Conservation (phyloP, 2,329 filamentous ascomycete species). For the Rachicladosporium sp. region DNA sequence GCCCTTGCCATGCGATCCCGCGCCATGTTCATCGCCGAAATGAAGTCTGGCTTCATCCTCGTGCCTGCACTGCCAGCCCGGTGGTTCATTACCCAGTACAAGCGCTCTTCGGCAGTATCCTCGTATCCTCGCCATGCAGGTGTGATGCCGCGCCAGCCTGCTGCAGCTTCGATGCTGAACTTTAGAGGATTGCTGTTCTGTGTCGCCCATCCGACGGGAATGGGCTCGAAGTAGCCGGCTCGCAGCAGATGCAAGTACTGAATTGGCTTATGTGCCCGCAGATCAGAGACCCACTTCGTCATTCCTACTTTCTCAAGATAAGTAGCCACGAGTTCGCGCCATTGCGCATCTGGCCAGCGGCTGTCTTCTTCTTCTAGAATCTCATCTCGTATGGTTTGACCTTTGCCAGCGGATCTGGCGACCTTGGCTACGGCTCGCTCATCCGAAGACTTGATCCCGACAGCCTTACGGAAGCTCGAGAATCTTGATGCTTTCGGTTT, state of each 20-base stretch:
- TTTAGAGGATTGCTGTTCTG: constrained; percentile 32
- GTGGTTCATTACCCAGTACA: constrained; percentile 40
- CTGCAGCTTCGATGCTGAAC: constrained; percentile 31
- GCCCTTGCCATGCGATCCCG: constrained; percentile 31
- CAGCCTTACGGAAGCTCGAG: constrained; percentile 18
- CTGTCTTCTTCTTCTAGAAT: constrained; percentile 34
- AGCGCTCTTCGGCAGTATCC: constrained; percentile 36
- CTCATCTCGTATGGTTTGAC: constrained; percentile 19
- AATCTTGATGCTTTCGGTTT: too few species aligned
- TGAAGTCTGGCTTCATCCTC: constrained; percentile 32
- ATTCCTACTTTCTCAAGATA: constrained; percentile 36
- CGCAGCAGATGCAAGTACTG: constrained; percentile 31
- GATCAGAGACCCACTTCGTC: constrained; percentile 25
- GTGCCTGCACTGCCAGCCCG: constrained; percentile 25
- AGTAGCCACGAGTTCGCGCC: constrained; percentile 25
- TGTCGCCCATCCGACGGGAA: constrained; percentile 34
- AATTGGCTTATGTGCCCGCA: constrained; percentile 21
- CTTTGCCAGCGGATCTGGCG: constrained; percentile 18
- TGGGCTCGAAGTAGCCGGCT: constrained; percentile 39
- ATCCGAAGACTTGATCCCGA: constrained; percentile 28
- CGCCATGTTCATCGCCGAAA: constrained; percentile 35
- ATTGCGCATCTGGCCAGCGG: constrained; percentile 31
- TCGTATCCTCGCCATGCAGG: constrained; percentile 36
- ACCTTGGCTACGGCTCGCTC: constrained; percentile 20
- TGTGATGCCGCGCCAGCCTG: constrained; percentile 35